phyloP scores from a whole-genome alignment of 1,284 basidiomycete species.

The Kalmanozyma brasiliensis region DNA sequence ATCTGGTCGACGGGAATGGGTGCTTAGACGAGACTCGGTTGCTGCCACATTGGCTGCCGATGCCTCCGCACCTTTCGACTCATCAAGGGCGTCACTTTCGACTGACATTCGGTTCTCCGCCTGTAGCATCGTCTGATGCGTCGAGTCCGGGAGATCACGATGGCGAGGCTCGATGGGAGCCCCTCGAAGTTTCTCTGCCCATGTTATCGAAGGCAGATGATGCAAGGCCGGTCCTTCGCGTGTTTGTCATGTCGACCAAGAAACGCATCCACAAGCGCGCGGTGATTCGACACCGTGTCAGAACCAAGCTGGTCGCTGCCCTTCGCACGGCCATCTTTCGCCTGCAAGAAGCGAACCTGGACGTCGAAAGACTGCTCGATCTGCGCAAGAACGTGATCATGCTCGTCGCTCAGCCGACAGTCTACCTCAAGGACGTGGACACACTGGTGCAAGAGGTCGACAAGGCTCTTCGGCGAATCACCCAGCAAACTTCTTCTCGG shows the following conservation, averaged over 20 bases:
- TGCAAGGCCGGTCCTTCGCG: slow-evolving; percentile 22
- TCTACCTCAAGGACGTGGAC: slow-evolving; percentile 15
- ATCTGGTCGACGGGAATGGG: slow-evolving; percentile 17
- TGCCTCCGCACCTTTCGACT: slow-evolving; percentile 25
- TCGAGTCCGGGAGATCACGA: not conserved
- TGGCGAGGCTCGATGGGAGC: slow-evolving; percentile 17
- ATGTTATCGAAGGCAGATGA: no score
- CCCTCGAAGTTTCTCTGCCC: not conserved
- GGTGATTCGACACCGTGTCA: slow-evolving; percentile 48
- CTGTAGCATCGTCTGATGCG: not conserved
- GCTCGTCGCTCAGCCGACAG: slow-evolving; percentile 19
- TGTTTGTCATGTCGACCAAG: slow-evolving; percentile 49
- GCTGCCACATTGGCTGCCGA: slow-evolving; percentile 29
- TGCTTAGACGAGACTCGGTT: slow-evolving; percentile 8
- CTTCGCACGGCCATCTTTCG: slow-evolving; percentile 28
- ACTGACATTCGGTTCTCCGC: not conserved
- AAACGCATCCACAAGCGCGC: slow-evolving; percentile 58
- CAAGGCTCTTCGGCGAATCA: slow-evolving; percentile 1
- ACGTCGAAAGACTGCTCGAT: slow-evolving; percentile 3
- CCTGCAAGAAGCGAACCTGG: not conserved
- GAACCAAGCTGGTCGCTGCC: slow-evolving; percentile 43
- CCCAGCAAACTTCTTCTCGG: not conserved
- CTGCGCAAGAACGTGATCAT: slow-evolving; percentile 15
- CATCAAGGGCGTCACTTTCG: slow-evolving; percentile 35
- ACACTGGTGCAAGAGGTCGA: slow-evolving; percentile 20